These are phyloP conservation scores for Linnemannia exigua DNA, from an alignment of 192 early-diverging fungal species.

Conservation along the genomic window DNA sequence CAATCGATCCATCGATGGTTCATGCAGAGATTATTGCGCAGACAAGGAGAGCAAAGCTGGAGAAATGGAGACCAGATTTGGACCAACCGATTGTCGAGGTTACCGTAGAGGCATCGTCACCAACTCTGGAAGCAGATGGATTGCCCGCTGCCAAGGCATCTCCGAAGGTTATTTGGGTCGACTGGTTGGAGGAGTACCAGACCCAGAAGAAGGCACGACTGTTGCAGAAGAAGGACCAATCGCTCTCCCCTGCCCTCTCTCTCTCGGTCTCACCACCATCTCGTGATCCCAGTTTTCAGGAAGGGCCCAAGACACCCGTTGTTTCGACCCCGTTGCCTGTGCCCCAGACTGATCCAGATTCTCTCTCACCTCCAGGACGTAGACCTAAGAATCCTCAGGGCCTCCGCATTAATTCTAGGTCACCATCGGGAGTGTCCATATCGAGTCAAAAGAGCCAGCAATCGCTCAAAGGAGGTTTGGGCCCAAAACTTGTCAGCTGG, in stretches of 20 bases:
- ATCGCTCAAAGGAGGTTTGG: constrained; percentile 47
- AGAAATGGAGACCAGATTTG: constrained; percentile 54
- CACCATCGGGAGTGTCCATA: constrained; percentile 42
- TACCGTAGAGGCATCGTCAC: background rate
- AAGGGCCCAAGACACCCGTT: background rate
- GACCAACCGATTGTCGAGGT: constrained; percentile 9
- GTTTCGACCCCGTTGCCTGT: constrained; percentile 14
- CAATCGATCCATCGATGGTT: constrained; percentile 52
- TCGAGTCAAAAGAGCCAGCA: constrained; percentile 56
- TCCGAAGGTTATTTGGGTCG: constrained; percentile 45
- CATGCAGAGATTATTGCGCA: constrained; percentile 56
- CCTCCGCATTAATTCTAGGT: constrained; percentile 34
- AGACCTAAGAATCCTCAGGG: constrained; percentile 33
- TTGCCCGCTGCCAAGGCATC: background rate
- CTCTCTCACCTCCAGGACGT: constrained; percentile 24
- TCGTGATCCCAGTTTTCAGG: background rate
- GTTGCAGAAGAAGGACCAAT: constrained; percentile 20
- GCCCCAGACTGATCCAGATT: background rate
- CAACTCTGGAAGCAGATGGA: background rate
- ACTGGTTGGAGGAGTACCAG: constrained; percentile 55
- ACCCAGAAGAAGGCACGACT: constrained; percentile 35
- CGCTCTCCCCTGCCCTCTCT: constrained; percentile 20
- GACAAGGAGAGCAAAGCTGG: constrained; percentile 48
- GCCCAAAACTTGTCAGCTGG: constrained; percentile 55
- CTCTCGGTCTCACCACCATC: constrained; percentile 40